A percentile compares a stretch with the other conserved stretches of the same genome.
phyloP scores from a whole-genome alignment of 2,329 filamentous ascomycete species.

The Pseudocercospora eumusae region DNA sequence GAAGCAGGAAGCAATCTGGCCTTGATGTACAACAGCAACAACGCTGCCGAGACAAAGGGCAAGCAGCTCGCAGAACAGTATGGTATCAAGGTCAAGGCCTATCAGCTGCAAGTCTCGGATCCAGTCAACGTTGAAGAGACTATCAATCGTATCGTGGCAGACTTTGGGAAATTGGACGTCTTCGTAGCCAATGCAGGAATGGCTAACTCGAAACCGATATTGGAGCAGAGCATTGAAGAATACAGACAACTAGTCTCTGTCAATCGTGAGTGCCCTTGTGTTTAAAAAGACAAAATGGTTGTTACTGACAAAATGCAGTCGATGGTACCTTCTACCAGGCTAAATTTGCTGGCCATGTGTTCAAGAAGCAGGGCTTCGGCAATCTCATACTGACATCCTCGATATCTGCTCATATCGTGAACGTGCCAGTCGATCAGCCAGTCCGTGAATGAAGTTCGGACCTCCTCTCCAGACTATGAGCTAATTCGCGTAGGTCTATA shows the following conservation, averaged over 20 bases:
- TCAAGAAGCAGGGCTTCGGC: constrained; percentile 48
- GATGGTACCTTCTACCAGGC: constrained; percentile 48
- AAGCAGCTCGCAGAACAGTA: constrained; percentile 27
- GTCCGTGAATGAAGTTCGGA: constrained; percentile 30
- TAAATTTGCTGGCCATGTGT: constrained; percentile 46
- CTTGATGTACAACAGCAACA: constrained; percentile 86
- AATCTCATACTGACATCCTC: constrained; percentile 53
- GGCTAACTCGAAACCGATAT: constrained; percentile 67
- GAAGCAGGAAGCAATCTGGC: constrained; percentile 83
- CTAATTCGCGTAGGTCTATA: constrained; percentile 48
- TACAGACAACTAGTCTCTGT: constrained; percentile 57
- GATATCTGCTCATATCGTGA: constrained; percentile 42
- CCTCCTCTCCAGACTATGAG: background rate
- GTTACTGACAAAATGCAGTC: too few species aligned
- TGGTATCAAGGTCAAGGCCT: constrained; percentile 35
- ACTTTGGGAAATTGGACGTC: constrained; percentile 80
- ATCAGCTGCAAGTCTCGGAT: constrained; percentile 76
- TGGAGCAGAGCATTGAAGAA: constrained; percentile 56
- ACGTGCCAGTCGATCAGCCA: constrained; percentile 55
- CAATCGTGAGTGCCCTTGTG: too few species aligned
- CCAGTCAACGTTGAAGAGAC: constrained; percentile 66
- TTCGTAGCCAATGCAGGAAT: constrained; percentile 92
- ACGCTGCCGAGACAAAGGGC: constrained; percentile 40
- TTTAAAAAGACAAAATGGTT: too few species aligned
- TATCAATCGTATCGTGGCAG: constrained; percentile 66